Evolutionary conservation across 2,329 filamentous ascomycete species (phyloP), one percentile per base, ranked within the genome.

Genomic region (Colletotrichum lupini): DNA sequence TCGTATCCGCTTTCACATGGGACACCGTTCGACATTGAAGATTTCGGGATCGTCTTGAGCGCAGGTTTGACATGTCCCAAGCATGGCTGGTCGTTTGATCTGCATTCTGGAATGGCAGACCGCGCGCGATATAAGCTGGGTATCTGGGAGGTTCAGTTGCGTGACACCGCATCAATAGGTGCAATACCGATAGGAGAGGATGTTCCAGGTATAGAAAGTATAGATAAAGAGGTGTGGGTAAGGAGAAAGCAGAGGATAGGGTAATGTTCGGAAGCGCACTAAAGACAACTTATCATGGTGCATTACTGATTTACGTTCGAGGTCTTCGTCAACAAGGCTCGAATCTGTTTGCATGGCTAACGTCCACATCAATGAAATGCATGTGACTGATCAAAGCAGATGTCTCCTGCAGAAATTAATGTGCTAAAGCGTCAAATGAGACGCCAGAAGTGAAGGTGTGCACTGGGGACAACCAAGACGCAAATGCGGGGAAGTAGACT

Each of bases 11-110:
- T 94, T 1, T 92, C 91, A 0, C 86, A 88, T 56, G 91, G 90
- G 0, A 87, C 82, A 0, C 84, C 91, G 0, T 93, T 93, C 71
- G 92, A 94, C 67, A 93, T 94, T 76, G 92, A 94, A 76, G 92
- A 94, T 73, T 94, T 93, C 78, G 92, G 92, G 0, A 82, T 92
- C 2, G 84, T 87, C 5, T 79, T 92, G 7, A 92, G 90, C 67
- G 86, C 90, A 0, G 92, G 91, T 0, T 82, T 94, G 4, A 88
- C 86, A 0, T 94, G 92, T 79, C 91, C 92, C 0, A 93, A 93
- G 75, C 92, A 94, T 74, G 89, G 85, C 5, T 94, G 92, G 92
- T 92, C 91, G 0, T 94, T 94, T 80, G 92, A 94, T 78, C 77
- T 94, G 2, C 88, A 90, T 65, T 89, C 91, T 0, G 92, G 92